Conservation (phyloP, 306 rosid genomes). For the Cucurbita moschata region DNA sequence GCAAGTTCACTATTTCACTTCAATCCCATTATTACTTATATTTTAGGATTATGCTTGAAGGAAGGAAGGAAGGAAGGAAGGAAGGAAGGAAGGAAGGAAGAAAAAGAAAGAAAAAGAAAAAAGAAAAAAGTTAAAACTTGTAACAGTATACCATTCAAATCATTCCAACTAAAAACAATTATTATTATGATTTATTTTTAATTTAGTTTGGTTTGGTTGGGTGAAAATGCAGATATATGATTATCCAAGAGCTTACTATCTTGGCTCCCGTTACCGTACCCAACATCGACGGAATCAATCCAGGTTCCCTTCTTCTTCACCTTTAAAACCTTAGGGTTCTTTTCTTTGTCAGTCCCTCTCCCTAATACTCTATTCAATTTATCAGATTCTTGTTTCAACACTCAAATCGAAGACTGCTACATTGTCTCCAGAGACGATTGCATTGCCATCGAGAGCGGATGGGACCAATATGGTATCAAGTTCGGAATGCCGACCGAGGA, state of each 20-base stretch:
- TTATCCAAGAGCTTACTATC: slow-evolving; percentile 40
- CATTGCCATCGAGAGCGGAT: slow-evolving; percentile 55
- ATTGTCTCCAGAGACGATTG: slow-evolving; percentile 72
- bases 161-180: no score
- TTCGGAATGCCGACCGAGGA: slow-evolving; percentile 50
- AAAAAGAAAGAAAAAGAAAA: no score
- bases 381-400: slow-evolving; percentile 49
- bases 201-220: background rate
- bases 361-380: background rate
- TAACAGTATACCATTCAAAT: no score
- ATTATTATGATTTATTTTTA: no score
- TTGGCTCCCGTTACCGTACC: slow-evolving; percentile 50
- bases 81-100: no score
- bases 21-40: no score
- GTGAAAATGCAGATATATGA: slow-evolving; percentile 24
- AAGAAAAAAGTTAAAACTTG: no score
- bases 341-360: background rate
- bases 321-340: background rate
- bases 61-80: no score
- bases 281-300: slow-evolving; percentile 69
- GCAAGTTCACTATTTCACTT: slow-evolving; percentile 23
- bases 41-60: no score
- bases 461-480: slow-evolving; percentile 48
- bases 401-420: slow-evolving; percentile 41
- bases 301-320: slow-evolving; percentile 14